Base-by-base conservation (phyloP, 192 early-diverging fungal species). In the Podila verticillata region DNA sequence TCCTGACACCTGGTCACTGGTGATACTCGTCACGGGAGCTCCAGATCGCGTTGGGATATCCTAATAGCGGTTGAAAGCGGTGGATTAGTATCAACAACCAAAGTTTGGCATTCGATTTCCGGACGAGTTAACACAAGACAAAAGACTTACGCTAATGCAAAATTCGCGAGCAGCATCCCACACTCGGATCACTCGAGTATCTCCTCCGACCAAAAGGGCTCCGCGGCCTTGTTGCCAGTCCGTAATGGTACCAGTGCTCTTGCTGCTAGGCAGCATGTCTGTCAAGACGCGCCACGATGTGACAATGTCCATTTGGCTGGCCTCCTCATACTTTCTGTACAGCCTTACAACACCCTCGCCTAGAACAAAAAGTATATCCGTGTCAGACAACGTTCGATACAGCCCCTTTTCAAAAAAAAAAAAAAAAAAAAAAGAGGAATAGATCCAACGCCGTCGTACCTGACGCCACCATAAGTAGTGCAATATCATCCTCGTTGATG, bases 401-500 rank as follows among this genome's bases (percentile, higher is more conserved):
- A 15, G 39, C 5, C 51, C 22, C 20, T 54, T n/a, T 24, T 8
- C 51, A 54, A 29, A 51, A 19, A 61, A 26, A 57, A 36, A 26
- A 48, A 15, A 54, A 10, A n/a, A n/a, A n/a, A n/a, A n/a, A n/a
- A n/a, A n/a, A n/a, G n/a, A n/a, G n/a, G n/a, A n/a, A n/a, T n/a
- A n/a, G 0, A 29, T 13, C 58, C 17, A 51, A 30, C 6, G 36
- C 7, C 6, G 0, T 30, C 67, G n/a, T 83, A 93, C 94, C 91
- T 73, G 93, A 93, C n/a, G 90, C 95, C n/a, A 89, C 88, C 63
- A 97, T 74, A 67, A 99, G 84, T 84, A 96, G 82, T 29, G 93
- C 90, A 35, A 92, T 82, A 69, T 96, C 95, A 56, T 96, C 91
- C 73, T 97, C 96, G 81, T 99, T 99, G 29, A 99, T 90, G 66